Conservation (phyloP, 257 asterid genomes). For the Jasminum sambac region DNA sequence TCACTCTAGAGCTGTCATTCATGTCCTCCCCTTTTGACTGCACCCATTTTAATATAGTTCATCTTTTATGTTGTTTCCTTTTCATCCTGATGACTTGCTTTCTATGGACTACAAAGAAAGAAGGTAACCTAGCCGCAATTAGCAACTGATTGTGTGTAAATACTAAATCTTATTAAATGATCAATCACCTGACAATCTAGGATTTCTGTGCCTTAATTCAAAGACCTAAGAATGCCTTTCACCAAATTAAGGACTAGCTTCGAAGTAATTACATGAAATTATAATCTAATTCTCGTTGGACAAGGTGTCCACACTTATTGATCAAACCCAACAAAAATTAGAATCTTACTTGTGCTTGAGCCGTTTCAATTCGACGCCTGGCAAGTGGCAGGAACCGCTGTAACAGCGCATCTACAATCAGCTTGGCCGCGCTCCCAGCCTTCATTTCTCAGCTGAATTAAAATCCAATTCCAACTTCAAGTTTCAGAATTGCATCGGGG, state of each 20-base stretch:
- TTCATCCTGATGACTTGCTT: not conserved
- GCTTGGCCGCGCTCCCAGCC: constrained; percentile 98
- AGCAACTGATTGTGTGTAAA: not conserved
- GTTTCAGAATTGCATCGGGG: constrained; percentile 31
- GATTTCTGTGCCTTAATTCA: not conserved
- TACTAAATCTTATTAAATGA: not conserved
- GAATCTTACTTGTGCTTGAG: constrained; percentile 87
- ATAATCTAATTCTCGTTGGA: not conserved
- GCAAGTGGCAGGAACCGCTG: constrained; percentile 99
- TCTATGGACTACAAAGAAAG: constrained; percentile 15
- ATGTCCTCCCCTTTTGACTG: not conserved
- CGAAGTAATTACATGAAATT: not conserved
- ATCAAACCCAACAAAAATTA: not conserved
- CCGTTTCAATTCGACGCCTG: constrained; percentile 96
- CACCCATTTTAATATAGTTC: not conserved
- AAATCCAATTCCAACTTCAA: constrained; percentile 29
- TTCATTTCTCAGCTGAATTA: constrained; percentile 51
- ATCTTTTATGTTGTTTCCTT: not conserved
- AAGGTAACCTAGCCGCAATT: not conserved
- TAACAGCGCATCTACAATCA: constrained; percentile 93
- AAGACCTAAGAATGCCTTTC: not conserved
- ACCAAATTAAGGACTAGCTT: not conserved
- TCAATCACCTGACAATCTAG: not conserved
- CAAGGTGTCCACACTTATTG: constrained; percentile 2
- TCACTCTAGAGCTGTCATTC: constrained; percentile 15